A percentile compares a stretch with the other conserved stretches of the same genome.
phyloP scores from a whole-genome alignment of 805 yeast genomes.

The Cyberlindnera amylophila region DNA sequence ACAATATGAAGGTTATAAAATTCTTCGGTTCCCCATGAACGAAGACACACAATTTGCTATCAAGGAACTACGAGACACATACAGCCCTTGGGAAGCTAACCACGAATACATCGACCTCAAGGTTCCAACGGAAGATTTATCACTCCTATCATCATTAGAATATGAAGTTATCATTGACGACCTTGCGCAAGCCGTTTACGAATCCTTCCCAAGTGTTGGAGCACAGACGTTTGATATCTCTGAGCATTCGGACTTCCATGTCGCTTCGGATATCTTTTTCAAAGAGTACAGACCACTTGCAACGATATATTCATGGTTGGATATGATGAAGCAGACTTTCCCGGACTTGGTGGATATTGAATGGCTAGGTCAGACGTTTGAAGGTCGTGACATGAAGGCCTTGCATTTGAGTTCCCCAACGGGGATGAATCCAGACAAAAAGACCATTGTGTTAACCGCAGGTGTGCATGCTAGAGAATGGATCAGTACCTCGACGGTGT shows the following conservation, averaged over 20 bases:
- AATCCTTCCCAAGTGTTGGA: slow-evolving; percentile 42
- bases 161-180: slow-evolving; percentile 47
- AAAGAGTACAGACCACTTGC: slow-evolving; percentile 63
- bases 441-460: slow-evolving; percentile 72
- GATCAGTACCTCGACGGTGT: slow-evolving; percentile 70
- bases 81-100: slow-evolving; percentile 49
- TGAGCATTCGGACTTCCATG: slow-evolving; percentile 11
- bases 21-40: slow-evolving; percentile 16
- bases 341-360: slow-evolving; percentile 63
- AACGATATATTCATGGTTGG: slow-evolving; percentile 72
- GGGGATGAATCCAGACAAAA: slow-evolving; percentile 40
- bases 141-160: neutral
- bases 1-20: slow-evolving; percentile 20
- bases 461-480: slow-evolving; percentile 92
- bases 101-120: slow-evolving; percentile 44
- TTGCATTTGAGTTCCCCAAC: slow-evolving; percentile 56
- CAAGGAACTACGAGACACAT: slow-evolving; percentile 11
- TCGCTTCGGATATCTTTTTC: slow-evolving; percentile 55
- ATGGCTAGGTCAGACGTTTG: slow-evolving; percentile 70
- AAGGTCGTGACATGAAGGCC: slow-evolving; percentile 67
- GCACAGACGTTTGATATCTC: slow-evolving; percentile 9
- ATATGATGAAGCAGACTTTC: slow-evolving; percentile 52
- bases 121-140: slow-evolving; percentile 15
- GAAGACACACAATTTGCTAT: slow-evolving; percentile 3
- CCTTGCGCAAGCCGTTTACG: slow-evolving; percentile 51